Conservation (phyloP, 2,329 filamentous ascomycete species). For the Aspergillus pseudonomiae region DNA sequence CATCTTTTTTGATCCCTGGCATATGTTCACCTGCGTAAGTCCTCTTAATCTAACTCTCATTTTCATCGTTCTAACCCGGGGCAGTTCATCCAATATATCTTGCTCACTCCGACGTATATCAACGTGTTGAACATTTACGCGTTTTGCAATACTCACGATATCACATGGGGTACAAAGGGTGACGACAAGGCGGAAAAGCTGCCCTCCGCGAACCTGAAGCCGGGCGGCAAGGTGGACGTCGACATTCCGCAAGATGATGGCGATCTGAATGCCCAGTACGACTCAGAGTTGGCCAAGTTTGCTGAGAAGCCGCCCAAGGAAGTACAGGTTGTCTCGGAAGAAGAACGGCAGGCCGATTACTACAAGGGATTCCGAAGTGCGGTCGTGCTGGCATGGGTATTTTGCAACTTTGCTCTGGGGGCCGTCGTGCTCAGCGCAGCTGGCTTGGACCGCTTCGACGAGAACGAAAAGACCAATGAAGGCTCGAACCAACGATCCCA, state of each 20-base stretch:
- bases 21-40: constrained; percentile 83
- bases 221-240: constrained; percentile 93
- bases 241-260: constrained; percentile 84
- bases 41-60: background rate
- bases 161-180: constrained; percentile 97
- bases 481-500: constrained; percentile 63
- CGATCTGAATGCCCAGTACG: constrained; percentile 93
- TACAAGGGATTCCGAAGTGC: constrained; percentile 94
- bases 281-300: constrained; percentile 78
- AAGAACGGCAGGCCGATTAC: constrained; percentile 93
- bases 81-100: constrained; percentile 87
- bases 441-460: constrained; percentile 71
- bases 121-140: constrained; percentile 99
- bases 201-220: constrained; percentile 84
- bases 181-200: constrained; percentile 94
- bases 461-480: constrained; percentile 37
- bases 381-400: constrained; percentile 94
- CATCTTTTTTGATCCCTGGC: constrained; percentile 97
- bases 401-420: constrained; percentile 86
- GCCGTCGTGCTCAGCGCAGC: constrained; percentile 86
- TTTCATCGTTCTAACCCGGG: constrained; percentile 2
- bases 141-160: constrained; percentile 97
- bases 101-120: constrained; percentile 94
- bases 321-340: constrained; percentile 51
- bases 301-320: constrained; percentile 73